Percentiles rank a stretch among this genome's conserved stretches.
phyloP scores from a whole-genome alignment of 1,284 basidiomycete species.

The Chondrostereum purpureum region DNA sequence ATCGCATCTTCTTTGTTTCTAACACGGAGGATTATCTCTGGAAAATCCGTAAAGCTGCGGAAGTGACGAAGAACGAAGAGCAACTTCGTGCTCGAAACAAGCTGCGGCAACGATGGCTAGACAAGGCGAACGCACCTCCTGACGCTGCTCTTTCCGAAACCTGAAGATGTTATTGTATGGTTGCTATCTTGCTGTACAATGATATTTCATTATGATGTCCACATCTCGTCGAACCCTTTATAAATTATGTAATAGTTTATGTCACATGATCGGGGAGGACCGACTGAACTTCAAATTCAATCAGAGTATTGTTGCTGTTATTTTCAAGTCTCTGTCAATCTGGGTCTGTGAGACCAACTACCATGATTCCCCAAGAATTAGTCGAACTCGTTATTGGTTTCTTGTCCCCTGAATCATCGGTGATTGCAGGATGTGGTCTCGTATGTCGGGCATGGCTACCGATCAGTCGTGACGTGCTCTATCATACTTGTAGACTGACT shows the following conservation, averaged over 20 bases:
- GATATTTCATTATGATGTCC: too few species aligned
- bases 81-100: not conserved
- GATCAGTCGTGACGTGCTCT: not conserved
- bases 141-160: too few species aligned
- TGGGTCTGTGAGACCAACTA: too few species aligned
- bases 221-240: too few species aligned
- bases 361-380: not conserved
- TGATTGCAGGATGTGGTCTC: not conserved
- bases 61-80: not conserved
- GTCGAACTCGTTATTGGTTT: not conserved
- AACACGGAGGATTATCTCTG: slow-evolving; percentile 64
- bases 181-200: too few species aligned
- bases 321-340: too few species aligned
- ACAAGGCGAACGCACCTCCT: not conserved
- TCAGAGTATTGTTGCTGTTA: not conserved
- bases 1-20: slow-evolving; percentile 79
- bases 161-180: too few species aligned
- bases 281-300: too few species aligned
- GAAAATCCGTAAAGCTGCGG: slow-evolving; percentile 32
- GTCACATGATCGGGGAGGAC: too few species aligned
- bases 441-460: not conserved
- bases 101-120: slow-evolving; percentile 4
- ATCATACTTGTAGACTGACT: not conserved
- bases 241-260: too few species aligned
- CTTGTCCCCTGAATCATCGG: not conserved